Evolutionary conservation across 805 yeast species (phyloP).

Genomic region (Torulaspora maleeae): DNA sequence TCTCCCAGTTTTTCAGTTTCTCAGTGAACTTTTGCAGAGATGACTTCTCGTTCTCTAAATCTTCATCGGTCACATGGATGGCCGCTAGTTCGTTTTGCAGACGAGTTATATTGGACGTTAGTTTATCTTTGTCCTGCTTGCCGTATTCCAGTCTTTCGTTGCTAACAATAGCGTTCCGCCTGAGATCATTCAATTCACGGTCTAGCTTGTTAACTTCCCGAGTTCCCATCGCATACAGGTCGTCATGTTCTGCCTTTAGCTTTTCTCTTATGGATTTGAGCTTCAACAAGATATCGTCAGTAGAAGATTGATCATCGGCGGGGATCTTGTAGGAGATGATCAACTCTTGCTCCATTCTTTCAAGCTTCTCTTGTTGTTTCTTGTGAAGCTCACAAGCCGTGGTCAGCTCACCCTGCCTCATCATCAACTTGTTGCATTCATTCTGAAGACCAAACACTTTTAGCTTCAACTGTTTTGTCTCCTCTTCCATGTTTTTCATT

Average conservation of each 20-base stretch:
- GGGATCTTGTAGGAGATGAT: neutral
- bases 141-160: conserved; percentile 39
- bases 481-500: conserved; percentile 24
- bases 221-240: conserved; percentile 9
- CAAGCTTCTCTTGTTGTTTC: conserved; percentile 18
- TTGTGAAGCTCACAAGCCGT: conserved; percentile 37
- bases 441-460: conserved; percentile 31
- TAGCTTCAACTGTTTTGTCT: conserved; percentile 23
- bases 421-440: conserved; percentile 38
- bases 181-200: conserved; percentile 11
- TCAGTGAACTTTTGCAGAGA: conserved; percentile 39
- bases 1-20: conserved; percentile 35
- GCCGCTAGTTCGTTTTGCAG: conserved; percentile 39
- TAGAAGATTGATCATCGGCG: neutral
- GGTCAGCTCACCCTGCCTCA: conserved; percentile 53
- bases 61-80: conserved; percentile 43
- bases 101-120: conserved; percentile 36
- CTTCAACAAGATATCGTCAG: conserved; percentile 3
- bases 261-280: conserved; percentile 1
- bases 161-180: conserved; percentile 28
- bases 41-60: conserved; percentile 43
- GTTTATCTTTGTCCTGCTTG: conserved; percentile 43
- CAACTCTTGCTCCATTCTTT: conserved; percentile 4
- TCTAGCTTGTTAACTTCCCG: conserved; percentile 15
- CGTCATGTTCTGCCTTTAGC: neutral